Conservation (phyloP, 257 asterid genomes). For the Solanum dulcamara region DNA sequence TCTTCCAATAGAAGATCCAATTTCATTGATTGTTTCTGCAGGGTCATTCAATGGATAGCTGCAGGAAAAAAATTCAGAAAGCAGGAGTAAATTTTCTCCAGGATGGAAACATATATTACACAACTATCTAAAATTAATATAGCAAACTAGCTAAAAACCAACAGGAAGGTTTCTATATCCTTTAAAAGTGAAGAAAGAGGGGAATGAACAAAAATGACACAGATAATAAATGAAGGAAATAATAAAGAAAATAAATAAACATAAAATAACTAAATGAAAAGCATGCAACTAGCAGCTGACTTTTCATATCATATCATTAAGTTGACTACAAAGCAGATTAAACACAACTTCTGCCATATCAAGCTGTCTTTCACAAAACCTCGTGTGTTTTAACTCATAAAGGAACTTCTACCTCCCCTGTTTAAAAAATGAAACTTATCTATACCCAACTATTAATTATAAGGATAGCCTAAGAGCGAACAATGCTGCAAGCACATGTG, state of each 20-base stretch:
- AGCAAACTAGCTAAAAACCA: background rate
- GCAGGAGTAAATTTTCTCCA: background rate
- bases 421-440: background rate
- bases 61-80: slow-evolving; percentile 11
- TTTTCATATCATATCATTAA: background rate
- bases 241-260: background rate
- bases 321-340: background rate
- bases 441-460: background rate
- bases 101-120: background rate
- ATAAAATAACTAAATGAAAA: background rate
- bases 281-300: background rate
- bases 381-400: background rate
- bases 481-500: background rate
- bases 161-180: background rate
- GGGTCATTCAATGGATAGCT: slow-evolving; percentile 97
- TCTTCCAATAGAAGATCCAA: slow-evolving; percentile 75
- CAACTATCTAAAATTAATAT: background rate
- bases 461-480: background rate
- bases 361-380: background rate
- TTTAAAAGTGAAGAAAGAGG: background rate
- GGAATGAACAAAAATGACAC: background rate
- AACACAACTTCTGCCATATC: background rate
- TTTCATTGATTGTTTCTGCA: slow-evolving; percentile 69
- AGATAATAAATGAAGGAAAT: background rate
- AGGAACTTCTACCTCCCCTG: background rate